phyloP scores from a whole-genome alignment of 768 basidiomycete genomes.

The Mycena amicta region DNA sequence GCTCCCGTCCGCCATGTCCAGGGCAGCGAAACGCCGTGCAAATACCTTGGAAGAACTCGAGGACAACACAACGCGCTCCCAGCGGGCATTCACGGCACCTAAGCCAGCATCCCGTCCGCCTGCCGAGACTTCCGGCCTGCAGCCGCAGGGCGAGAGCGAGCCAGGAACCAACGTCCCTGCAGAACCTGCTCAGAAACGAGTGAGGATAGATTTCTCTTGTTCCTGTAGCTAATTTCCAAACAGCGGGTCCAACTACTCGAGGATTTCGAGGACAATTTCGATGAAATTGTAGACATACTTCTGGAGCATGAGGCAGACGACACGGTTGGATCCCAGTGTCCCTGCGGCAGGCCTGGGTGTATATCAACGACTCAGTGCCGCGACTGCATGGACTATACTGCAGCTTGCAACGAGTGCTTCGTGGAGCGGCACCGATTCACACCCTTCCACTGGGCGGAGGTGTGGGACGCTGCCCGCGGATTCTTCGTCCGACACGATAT shows the following conservation, averaged over 20 bases:
- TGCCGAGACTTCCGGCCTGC: too few species aligned
- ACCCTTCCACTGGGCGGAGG: conserved; percentile 14
- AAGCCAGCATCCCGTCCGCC: too few species aligned
- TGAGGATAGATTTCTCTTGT: too few species aligned
- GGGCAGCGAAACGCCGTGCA: too few species aligned
- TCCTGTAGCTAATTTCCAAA: too few species aligned
- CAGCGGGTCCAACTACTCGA: neutral
- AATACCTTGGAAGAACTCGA: too few species aligned
- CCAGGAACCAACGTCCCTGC: too few species aligned
- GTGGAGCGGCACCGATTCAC: neutral
- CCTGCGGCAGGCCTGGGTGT: neutral
- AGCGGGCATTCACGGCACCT: too few species aligned
- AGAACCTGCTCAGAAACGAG: too few species aligned
- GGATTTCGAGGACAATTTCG: neutral
- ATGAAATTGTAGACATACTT: neutral
- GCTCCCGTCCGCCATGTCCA: too few species aligned
- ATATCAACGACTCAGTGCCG: neutral
- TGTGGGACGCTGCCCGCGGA: neutral
- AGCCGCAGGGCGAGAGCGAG: too few species aligned
- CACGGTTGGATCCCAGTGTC: neutral
- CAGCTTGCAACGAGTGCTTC: conserved; percentile 6
- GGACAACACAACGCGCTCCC: too few species aligned
- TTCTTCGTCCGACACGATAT: conserved; percentile 9
- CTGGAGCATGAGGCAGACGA: neutral
- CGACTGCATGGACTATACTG: neutral